Evolutionary conservation across 83 land plant genomes (phyloP).

Genomic region (Diphasiastrum complanatum): DNA sequence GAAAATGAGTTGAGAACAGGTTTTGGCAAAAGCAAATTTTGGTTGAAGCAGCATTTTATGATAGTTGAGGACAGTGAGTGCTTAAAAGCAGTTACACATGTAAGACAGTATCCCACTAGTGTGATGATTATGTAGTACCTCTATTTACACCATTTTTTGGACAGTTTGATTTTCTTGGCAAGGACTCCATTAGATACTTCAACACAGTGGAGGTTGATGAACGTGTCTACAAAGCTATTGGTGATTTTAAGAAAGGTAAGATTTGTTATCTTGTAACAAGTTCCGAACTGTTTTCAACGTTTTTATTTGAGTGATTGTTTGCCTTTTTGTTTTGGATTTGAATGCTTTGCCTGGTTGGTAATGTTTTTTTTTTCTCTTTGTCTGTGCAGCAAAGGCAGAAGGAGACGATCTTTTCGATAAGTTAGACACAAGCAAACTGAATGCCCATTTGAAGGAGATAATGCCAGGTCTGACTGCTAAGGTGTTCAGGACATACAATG

Average conservation of each 20-base stretch:
- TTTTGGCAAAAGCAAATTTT: too few relatives aligned
- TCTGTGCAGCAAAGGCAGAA: constrained; percentile 50
- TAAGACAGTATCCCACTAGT: too few relatives aligned
- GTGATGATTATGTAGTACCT: too few relatives aligned
- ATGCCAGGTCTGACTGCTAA: constrained; percentile 98
- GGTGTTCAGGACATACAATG: constrained; percentile 98
- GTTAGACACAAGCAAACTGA: constrained; percentile 89
- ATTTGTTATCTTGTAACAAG: not conserved
- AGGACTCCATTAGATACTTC: constrained; percentile 88
- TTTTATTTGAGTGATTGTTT: not conserved
- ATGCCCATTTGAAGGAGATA: constrained; percentile 81
- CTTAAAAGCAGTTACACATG: too few relatives aligned
- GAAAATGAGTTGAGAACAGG: too few relatives aligned
- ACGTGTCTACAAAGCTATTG: constrained; percentile 73
- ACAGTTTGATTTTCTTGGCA: constrained; percentile 98
- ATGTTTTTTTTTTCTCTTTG: not conserved
- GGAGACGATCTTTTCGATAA: constrained; percentile 79
- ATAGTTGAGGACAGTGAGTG: too few relatives aligned
- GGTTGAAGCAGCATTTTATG: too few relatives aligned
- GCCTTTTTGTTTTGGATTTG: not conserved
- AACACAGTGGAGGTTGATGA: constrained; percentile 82
- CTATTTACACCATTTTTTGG: too few relatives aligned
- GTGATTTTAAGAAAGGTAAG: constrained; percentile 56
- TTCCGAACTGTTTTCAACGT: not conserved
- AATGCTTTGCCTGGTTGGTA: not conserved